A percentile compares a stretch with the other conserved stretches of the same genome.
Evolutionary conservation across 208 protist species (phyloP).

Genomic region (Leishmania turanica): DNA sequence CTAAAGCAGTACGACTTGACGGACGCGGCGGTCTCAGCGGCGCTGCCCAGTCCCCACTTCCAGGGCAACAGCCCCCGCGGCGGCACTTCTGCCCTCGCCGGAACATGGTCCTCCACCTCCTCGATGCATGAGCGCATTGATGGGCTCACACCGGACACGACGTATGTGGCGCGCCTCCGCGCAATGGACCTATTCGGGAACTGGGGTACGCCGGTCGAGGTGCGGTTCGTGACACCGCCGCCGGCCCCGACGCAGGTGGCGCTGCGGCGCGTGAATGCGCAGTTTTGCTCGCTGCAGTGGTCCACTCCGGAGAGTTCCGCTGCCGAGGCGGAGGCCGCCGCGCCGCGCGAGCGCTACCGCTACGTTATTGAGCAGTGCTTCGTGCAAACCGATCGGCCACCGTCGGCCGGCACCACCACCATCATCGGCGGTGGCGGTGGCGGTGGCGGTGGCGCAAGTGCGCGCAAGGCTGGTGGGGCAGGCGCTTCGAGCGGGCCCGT

Average conservation of each 20-base stretch:
- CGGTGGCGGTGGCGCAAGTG: conserved; percentile 8
- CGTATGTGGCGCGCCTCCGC: conserved; percentile 68
- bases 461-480: conserved; percentile 18
- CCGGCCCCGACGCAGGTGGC: conserved; percentile 58
- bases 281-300: conserved; percentile 87
- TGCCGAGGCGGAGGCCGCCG: neutral
- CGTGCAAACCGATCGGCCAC: neutral
- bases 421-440: neutral
- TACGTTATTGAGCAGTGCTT: conserved; percentile 81
- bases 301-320: conserved; percentile 25
- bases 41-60: neutral
- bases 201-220: conserved; percentile 79
- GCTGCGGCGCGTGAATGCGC: conserved; percentile 76
- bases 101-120: neutral
- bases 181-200: conserved; percentile 74
- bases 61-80: neutral
- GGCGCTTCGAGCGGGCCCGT: conserved; percentile 3
- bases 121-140: conserved; percentile 27
- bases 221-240: conserved; percentile 72
- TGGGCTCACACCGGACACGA: conserved; percentile 56
- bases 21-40: conserved; percentile 4
- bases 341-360: conserved; percentile 41
- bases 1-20: conserved; percentile 30
- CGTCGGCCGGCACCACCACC: neutral
- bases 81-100: conserved; percentile 5